These are phyloP conservation scores for Ophiognomonia clavigignenti-juglandacearum DNA, from an alignment of 2,329 filamentous ascomycete genomes.

Conservation along the genomic window DNA sequence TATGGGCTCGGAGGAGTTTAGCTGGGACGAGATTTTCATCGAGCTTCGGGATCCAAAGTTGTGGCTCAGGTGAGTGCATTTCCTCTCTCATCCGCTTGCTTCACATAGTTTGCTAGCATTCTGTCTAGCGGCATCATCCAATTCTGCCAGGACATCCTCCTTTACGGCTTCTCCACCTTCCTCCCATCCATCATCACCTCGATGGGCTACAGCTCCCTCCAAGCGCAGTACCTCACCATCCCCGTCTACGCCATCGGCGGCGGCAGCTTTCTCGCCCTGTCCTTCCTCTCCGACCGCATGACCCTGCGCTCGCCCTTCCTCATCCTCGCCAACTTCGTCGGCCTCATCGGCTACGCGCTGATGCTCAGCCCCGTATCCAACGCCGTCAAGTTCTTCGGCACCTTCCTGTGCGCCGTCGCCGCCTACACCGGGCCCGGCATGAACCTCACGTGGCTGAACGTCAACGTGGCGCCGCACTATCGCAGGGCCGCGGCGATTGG, in stretches of 20 bases:
- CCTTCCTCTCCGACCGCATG: constrained; percentile 41
- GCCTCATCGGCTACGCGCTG: constrained; percentile 44
- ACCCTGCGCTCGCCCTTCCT: constrained; percentile 39
- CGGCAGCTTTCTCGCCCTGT: constrained; percentile 37
- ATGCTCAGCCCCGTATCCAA: constrained; percentile 42
- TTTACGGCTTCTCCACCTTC: constrained; percentile 56
- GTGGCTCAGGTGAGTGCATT: constrained; percentile 40
- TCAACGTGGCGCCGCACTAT: constrained; percentile 41
- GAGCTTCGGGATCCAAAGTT: constrained; percentile 46
- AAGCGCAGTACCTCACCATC: constrained; percentile 50
- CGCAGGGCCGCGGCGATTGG: constrained; percentile 41
- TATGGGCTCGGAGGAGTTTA: constrained; percentile 44
- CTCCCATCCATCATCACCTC: constrained; percentile 49
- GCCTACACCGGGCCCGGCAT: constrained; percentile 44
- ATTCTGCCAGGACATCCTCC: constrained; percentile 46
- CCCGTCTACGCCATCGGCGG: constrained; percentile 51
- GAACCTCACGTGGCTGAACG: constrained; percentile 41
- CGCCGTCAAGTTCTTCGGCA: constrained; percentile 44
- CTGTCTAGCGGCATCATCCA: constrained; percentile 34
- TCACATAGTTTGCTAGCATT: background rate
- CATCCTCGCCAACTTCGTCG: constrained; percentile 48
- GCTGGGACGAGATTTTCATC: constrained; percentile 43
- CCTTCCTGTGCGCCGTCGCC: constrained; percentile 41
- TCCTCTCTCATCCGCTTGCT: constrained; percentile 13
- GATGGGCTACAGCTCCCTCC: constrained; percentile 46